Percentiles rank a stretch among this genome's conserved stretches.
Conservation (phyloP, 1,284 basidiomycete species). For the Caloboletus firmus region DNA sequence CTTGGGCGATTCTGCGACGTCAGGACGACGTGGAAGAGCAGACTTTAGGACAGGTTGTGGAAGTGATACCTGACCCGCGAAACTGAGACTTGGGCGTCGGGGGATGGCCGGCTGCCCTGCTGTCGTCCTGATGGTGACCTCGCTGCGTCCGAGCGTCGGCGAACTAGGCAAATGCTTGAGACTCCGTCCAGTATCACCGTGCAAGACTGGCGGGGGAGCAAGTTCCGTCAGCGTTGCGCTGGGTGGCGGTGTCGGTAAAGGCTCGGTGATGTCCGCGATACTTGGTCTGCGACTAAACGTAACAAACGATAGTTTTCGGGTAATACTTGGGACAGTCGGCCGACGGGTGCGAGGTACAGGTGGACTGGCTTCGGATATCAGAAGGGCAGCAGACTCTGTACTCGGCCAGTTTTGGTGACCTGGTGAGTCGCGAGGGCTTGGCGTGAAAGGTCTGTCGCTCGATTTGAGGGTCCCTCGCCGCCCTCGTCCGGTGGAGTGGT, state of each 20-base stretch:
- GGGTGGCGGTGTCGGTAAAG: conserved; percentile 19
- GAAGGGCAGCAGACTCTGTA: conserved; percentile 15
- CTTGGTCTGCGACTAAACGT: conserved; percentile 28
- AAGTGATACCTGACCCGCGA: background rate
- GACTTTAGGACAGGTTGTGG: background rate
- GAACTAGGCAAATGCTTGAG: conserved; percentile 29
- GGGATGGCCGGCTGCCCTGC: conserved; percentile 1
- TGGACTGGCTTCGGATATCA: conserved; percentile 13
- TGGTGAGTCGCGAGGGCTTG: conserved; percentile 21
- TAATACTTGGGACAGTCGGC: conserved; percentile 32
- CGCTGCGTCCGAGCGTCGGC: conserved; percentile 13
- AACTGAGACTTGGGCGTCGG: conserved; percentile 22
- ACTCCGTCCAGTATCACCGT: conserved; percentile 4
- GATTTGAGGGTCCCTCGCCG: conserved; percentile 13
- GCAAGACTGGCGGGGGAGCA: conserved; percentile 19
- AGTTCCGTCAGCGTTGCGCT: conserved; percentile 18
- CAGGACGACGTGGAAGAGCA: background rate
- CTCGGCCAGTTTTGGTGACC: conserved; percentile 25
- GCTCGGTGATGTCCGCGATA: conserved; percentile 18
- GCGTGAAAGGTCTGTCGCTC: conserved; percentile 19
- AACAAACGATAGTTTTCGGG: conserved; percentile 33
- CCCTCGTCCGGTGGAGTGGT: conserved; percentile 5
- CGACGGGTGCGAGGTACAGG: conserved; percentile 15
- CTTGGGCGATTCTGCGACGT: conserved; percentile 4
- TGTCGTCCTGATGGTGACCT: background rate